These are phyloP conservation scores for Exophiala sp. DNA, from an alignment of 2,329 filamentous ascomycete genomes.

Conservation along the genomic window DNA sequence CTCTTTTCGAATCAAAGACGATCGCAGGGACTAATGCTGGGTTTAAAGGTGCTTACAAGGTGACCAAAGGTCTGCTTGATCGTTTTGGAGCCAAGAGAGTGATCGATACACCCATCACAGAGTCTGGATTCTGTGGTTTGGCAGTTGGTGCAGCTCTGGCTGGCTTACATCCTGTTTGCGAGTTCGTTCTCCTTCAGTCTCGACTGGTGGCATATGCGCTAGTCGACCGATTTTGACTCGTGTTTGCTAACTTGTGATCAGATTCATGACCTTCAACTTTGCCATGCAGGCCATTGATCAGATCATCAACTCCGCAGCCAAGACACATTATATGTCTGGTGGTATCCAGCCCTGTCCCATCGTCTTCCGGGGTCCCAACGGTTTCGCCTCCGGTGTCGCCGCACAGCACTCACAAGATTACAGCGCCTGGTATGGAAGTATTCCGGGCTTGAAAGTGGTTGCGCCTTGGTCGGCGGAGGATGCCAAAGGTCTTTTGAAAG, in stretches of 20 bases:
- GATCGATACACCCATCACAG: slow-evolving; percentile 97
- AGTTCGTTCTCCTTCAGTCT: slow-evolving; percentile 55
- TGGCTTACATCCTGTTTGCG: slow-evolving; percentile 76
- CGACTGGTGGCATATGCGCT: not conserved
- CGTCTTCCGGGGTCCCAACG: slow-evolving; percentile 98
- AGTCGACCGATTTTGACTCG: not conserved
- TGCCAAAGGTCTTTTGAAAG: slow-evolving; percentile 96
- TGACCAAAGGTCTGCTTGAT: slow-evolving; percentile 95
- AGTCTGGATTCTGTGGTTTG: slow-evolving; percentile 90
- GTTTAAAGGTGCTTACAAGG: slow-evolving; percentile 66
- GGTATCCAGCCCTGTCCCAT: slow-evolving; percentile 99
- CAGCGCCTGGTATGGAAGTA: slow-evolving; percentile 97
- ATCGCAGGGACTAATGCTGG: slow-evolving; percentile 1
- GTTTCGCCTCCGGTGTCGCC: slow-evolving; percentile 90
- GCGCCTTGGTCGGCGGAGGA: slow-evolving; percentile 95
- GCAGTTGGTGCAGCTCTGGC: slow-evolving; percentile 92
- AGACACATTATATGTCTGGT: slow-evolving; percentile 99
- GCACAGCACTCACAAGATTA: slow-evolving; percentile 99
- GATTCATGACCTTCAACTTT: slow-evolving; percentile 99
- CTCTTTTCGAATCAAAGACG: slow-evolving; percentile 31
- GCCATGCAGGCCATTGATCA: slow-evolving; percentile 99
- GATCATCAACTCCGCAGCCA: slow-evolving; percentile 97
- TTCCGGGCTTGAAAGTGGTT: slow-evolving; percentile 96
- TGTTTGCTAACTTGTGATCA: slow-evolving; percentile 51
- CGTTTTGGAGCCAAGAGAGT: slow-evolving; percentile 96